phyloP scores from a whole-genome alignment of 2,329 filamentous ascomycete genomes.

The Arthrobotrys pseudoclavata region DNA sequence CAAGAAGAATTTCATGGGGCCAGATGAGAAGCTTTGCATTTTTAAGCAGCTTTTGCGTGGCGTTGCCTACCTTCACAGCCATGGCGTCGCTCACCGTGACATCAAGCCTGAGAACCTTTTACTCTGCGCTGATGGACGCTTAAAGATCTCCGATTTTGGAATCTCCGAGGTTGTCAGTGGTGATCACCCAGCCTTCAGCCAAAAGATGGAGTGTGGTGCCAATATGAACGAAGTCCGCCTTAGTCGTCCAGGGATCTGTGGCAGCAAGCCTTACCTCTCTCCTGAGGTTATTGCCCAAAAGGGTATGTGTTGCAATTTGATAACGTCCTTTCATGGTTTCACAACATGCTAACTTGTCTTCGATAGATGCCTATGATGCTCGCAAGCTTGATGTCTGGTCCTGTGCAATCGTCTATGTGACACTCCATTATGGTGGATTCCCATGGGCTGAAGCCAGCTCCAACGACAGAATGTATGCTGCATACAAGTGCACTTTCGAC shows the following conservation, averaged over 20 bases:
- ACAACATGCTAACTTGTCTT: slow-evolving; percentile 40
- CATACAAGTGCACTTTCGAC: slow-evolving; percentile 64
- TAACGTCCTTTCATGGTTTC: neutral
- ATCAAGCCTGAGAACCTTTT: slow-evolving; percentile 91
- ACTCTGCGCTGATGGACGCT: slow-evolving; percentile 80
- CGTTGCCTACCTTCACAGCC: slow-evolving; percentile 82
- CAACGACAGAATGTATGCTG: slow-evolving; percentile 70
- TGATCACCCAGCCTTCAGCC: slow-evolving; percentile 81
- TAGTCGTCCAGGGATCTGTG: slow-evolving; percentile 84
- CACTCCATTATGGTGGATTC: slow-evolving; percentile 78
- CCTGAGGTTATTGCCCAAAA: slow-evolving; percentile 83
- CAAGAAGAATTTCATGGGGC: slow-evolving; percentile 77
- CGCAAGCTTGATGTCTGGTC: slow-evolving; percentile 88
- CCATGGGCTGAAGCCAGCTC: slow-evolving; percentile 72
- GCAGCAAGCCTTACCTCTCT: slow-evolving; percentile 87
- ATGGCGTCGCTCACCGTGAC: slow-evolving; percentile 90
- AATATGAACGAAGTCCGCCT: slow-evolving; percentile 79
- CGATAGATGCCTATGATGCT: slow-evolving; percentile 75
- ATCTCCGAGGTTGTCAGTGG: slow-evolving; percentile 88
- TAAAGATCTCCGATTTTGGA: slow-evolving; percentile 94
- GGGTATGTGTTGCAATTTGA: slow-evolving; percentile 67
- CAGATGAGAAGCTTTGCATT: slow-evolving; percentile 80
- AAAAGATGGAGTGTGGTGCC: slow-evolving; percentile 79
- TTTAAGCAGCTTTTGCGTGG: slow-evolving; percentile 92
- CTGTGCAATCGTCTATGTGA: slow-evolving; percentile 84